A percentile compares a stretch with the other conserved stretches of the same genome.
phyloP scores from a whole-genome alignment of 179 eudicot species.

The Pouteria campechiana region DNA sequence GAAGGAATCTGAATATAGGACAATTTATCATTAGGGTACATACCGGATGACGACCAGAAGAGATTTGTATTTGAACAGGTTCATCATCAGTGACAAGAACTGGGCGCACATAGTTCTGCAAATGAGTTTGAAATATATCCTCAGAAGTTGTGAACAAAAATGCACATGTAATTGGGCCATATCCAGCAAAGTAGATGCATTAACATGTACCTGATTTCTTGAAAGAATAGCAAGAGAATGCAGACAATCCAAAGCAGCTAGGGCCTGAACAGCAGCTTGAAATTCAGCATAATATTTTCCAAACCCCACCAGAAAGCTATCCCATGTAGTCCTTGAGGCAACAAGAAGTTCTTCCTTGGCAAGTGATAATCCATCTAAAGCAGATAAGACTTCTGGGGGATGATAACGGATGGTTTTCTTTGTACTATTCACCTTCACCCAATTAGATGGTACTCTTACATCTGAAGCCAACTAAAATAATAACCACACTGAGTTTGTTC shows the following conservation, averaged over 20 bases:
- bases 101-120: slow-evolving; percentile 80
- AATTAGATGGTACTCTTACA: slow-evolving; percentile 60
- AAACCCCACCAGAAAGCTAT: slow-evolving; percentile 53
- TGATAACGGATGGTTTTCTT: slow-evolving; percentile 89
- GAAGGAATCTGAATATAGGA: too few relatives aligned
- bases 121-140: too few relatives aligned
- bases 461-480: slow-evolving; percentile 60
- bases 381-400: slow-evolving; percentile 74
- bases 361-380: slow-evolving; percentile 61
- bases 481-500: background rate
- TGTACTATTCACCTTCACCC: slow-evolving; percentile 92
- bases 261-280: slow-evolving; percentile 81
- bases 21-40: slow-evolving; percentile 16
- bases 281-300: slow-evolving; percentile 54
- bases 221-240: slow-evolving; percentile 80
- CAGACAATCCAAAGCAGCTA: slow-evolving; percentile 84
- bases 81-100: slow-evolving; percentile 57
- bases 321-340: slow-evolving; percentile 71
- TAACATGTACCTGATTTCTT: slow-evolving; percentile 43
- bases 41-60: slow-evolving; percentile 87
- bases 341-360: slow-evolving; percentile 72
- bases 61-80: slow-evolving; percentile 61
- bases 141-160: too few relatives aligned
- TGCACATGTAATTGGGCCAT: too few relatives aligned
- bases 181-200: background rate